Base-by-base conservation (phyloP, 768 basidiomycete genomes). In the Tricholoma hemisulphureum region DNA sequence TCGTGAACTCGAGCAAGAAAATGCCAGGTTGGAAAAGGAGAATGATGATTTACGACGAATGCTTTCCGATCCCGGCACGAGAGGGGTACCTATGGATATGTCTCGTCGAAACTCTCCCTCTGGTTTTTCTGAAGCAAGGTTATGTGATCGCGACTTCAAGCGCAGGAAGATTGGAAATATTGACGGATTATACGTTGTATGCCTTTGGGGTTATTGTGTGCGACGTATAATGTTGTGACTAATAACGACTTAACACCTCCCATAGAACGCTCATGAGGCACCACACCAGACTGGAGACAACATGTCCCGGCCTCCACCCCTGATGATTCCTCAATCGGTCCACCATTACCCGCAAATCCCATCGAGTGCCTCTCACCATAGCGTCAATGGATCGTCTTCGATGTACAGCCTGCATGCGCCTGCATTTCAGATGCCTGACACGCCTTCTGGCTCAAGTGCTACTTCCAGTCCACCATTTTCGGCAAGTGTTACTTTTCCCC, bases 391-490 rank as follows among this genome's bases (percentile, higher is more conserved):
- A 55, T 71, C 79, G 32, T 77, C 78, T 4, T 77, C 80, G 10
- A 64, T 83, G 60, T 84, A 83, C 71, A 78, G 71, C 65, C 73
- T 86, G 3, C 82, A 83, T 55, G 77, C 80, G 7, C 76, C 85
- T 41, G 75, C 81, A 3, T 88, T 87, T 69, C 83, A 82, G 63
- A 76, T 88, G 68, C 87, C 87, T 18, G 84, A 86, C 67, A 87
- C 88, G 3, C 86, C 87, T 2, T 86, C 86, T 20, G 85, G 82
- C 18, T 88, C 87, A 18, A 89, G 87, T 66, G 80, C 85, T 21
- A 87, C 87, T 5, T 87, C 87, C 24, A 89, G 85, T 63, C 86
- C 87, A 56, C 87, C 88, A n/a, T 91, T 89, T 79, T 92, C 90
- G 87, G 89, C 83, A 85, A 89, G 90, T 89, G 69, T 80, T n/a